Evolutionary conservation across 768 basidiomycete genomes (phyloP).

Genomic region (Candolleomyces aberdarensis): DNA sequence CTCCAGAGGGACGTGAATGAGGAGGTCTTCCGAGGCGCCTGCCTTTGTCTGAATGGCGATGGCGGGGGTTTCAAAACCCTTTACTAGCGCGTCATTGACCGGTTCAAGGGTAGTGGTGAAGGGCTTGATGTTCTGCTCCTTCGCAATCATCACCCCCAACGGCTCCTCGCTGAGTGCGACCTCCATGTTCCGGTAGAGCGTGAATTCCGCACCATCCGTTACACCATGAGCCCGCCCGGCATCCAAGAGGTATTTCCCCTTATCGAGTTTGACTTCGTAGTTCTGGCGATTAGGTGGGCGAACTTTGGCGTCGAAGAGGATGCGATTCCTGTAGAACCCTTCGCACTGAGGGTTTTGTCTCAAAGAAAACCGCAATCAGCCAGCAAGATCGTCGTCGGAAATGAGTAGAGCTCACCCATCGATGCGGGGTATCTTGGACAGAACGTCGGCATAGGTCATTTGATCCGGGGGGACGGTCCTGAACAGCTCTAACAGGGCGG

Average conservation of each 20-base stretch:
- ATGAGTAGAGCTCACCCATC: conserved; percentile 15
- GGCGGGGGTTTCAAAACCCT: conserved; percentile 7
- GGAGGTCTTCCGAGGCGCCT: neutral
- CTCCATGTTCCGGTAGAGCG: conserved; percentile 21
- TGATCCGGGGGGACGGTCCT: conserved; percentile 16
- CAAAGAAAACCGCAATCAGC: neutral
- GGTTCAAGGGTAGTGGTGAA: conserved; percentile 14
- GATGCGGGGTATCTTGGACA: conserved; percentile 26
- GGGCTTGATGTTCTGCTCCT: conserved; percentile 16
- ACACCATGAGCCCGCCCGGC: conserved; percentile 23
- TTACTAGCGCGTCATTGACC: neutral
- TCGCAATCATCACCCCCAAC: conserved; percentile 20
- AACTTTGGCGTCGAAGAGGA: conserved; percentile 8
- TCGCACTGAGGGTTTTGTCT: conserved; percentile 18
- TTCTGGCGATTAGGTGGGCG: neutral
- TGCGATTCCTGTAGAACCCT: conserved; percentile 6
- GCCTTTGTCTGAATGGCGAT: conserved; percentile 6
- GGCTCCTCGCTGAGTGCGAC: conserved; percentile 11
- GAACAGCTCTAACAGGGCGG: conserved; percentile 24
- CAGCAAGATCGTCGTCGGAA: too few relatives aligned
- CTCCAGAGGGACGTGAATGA: conserved; percentile 1
- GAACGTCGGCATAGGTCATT: conserved; percentile 30
- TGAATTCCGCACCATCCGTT: conserved; percentile 21
- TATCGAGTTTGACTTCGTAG: neutral
- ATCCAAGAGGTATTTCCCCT: neutral